phyloP scores from a whole-genome alignment of 1,139 yeast species.

The Entelexis paramagnoliae region DNA sequence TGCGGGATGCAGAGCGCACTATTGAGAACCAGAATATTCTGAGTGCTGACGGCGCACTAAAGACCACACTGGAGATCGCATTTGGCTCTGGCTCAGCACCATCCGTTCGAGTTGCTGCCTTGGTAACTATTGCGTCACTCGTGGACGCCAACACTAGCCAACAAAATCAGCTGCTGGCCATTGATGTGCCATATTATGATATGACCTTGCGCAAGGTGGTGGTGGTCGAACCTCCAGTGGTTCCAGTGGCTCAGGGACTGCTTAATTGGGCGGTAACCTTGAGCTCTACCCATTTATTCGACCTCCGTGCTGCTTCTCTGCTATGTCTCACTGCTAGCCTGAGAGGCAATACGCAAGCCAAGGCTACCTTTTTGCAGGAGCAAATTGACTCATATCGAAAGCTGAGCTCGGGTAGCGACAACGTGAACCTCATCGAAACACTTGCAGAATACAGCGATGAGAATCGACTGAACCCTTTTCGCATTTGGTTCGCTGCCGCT shows the following conservation, averaged over 20 bases:
- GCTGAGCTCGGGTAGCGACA: neutral
- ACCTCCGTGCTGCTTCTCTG: slow-evolving; percentile 63
- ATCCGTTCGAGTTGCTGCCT: slow-evolving; percentile 52
- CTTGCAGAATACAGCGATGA: slow-evolving; percentile 67
- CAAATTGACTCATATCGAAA: slow-evolving; percentile 37
- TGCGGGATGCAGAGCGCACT: slow-evolving; percentile 63
- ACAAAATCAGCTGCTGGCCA: slow-evolving; percentile 60
- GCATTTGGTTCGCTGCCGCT: slow-evolving; percentile 73
- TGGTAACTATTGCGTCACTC: slow-evolving; percentile 66
- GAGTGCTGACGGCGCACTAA: slow-evolving; percentile 52
- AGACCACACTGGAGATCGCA: slow-evolving; percentile 56
- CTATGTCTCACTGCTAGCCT: slow-evolving; percentile 59
- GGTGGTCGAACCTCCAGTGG: slow-evolving; percentile 27
- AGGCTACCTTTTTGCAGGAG: slow-evolving; percentile 47
- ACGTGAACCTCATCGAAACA: slow-evolving; percentile 51
- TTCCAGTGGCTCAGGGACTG: slow-evolving; percentile 67
- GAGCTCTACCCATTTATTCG: slow-evolving; percentile 77
- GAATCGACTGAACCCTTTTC: slow-evolving; percentile 61
- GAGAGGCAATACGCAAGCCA: slow-evolving; percentile 52
- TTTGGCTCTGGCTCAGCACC: slow-evolving; percentile 54
- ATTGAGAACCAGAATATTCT: slow-evolving; percentile 51
- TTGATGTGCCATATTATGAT: slow-evolving; percentile 87
- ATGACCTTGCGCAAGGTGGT: slow-evolving; percentile 50
- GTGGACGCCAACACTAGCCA: slow-evolving; percentile 53
- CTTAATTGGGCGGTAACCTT: slow-evolving; percentile 71